Percentiles rank a stretch among this genome's conserved stretches.
Conservation (phyloP, 768 basidiomycete species). For the Cystobasidium ongulense region DNA sequence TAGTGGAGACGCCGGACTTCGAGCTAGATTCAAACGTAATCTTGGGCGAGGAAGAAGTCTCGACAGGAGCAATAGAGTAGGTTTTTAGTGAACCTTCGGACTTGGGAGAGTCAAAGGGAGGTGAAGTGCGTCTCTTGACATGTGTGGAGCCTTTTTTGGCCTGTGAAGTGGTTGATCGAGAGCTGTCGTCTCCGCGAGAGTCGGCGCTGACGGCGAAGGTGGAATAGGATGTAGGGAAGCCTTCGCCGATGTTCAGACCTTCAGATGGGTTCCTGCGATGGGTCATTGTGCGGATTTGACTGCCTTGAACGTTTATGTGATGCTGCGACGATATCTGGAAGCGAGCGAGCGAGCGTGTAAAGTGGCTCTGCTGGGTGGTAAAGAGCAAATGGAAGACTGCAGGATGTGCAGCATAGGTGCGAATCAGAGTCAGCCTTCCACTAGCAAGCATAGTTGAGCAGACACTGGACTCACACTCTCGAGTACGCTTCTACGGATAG, state of each 20-base stretch:
- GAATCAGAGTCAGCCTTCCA: no score
- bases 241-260: slow-evolving; percentile 29
- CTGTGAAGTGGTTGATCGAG: slow-evolving; percentile 4
- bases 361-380: neutral
- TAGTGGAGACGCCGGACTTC: neutral
- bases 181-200: neutral
- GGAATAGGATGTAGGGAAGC: slow-evolving; percentile 26
- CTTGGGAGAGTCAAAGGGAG: neutral
- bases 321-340: neutral
- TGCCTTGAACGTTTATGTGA: neutral
- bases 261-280: slow-evolving; percentile 14
- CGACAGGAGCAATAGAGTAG: neutral
- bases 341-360: neutral
- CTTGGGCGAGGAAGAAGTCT: neutral
- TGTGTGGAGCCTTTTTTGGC: neutral
- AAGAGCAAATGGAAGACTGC: neutral
- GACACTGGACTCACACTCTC: no score
- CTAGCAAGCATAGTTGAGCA: no score
- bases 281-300: neutral
- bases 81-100: neutral
- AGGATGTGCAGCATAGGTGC: no score
- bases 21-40: neutral
- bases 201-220: slow-evolving; percentile 23
- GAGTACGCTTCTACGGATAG: no score
- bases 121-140: slow-evolving; percentile 10